Conservation (phyloP, 805 yeast species). For the Candida qinlingensis region DNA sequence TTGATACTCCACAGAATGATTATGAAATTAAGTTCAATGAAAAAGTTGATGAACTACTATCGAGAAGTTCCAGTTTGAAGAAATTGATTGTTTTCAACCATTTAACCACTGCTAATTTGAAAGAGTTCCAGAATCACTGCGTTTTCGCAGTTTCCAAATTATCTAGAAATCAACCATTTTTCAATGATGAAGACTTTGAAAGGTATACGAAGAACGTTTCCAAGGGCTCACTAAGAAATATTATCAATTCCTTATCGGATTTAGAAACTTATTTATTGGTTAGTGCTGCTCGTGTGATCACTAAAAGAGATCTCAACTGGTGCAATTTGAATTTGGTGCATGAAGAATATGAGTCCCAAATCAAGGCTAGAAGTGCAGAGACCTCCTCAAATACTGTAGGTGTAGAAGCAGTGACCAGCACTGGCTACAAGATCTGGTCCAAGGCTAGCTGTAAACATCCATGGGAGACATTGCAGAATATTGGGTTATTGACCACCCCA, state of each 20-base stretch:
- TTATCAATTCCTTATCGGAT: constrained; percentile 48
- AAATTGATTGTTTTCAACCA: constrained; percentile 39
- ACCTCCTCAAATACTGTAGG: constrained; percentile 23
- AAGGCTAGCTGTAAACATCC: constrained; percentile 55
- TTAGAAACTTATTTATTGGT: constrained; percentile 67
- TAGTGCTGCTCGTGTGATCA: constrained; percentile 67
- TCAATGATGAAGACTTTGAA: constrained; percentile 18
- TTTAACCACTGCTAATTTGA: constrained; percentile 54
- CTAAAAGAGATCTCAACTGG: constrained; percentile 50
- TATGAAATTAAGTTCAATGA: constrained; percentile 40
- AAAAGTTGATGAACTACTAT: constrained; percentile 27
- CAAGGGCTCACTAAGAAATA: constrained; percentile 21
- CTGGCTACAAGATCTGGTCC: constrained; percentile 52
- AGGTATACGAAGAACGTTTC: constrained; percentile 26
- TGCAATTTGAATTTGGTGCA: constrained; percentile 74
- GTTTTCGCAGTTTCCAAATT: constrained; percentile 38
- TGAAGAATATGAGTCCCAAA: constrained; percentile 64
- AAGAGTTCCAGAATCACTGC: constrained; percentile 41
- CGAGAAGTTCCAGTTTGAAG: constrained; percentile 29
- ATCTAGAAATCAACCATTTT: constrained; percentile 22
- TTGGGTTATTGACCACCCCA: constrained; percentile 18
- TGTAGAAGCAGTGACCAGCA: constrained; percentile 20
- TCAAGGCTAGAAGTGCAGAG: constrained; percentile 38
- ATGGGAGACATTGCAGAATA: constrained; percentile 60
- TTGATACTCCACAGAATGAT: constrained; percentile 25